These are phyloP conservation scores for Phytophthora foliorum DNA, from an alignment of 352 stramenopile species.

Conservation along the genomic window DNA sequence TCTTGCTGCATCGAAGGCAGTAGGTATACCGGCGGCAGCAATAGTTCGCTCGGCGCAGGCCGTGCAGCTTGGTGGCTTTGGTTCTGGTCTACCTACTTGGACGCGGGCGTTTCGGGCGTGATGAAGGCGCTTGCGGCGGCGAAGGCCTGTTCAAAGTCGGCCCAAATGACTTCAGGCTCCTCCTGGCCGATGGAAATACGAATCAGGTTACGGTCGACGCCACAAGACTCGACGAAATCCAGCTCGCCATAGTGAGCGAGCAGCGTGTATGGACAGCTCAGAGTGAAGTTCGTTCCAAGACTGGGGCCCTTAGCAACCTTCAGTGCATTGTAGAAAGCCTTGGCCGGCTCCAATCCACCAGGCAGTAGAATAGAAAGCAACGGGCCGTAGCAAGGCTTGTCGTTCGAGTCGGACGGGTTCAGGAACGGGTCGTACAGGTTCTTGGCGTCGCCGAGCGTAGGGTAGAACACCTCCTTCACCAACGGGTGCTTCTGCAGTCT, in stretches of 20 bases:
- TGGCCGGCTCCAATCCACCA: conserved; percentile 67
- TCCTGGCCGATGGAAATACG: conserved; percentile 94
- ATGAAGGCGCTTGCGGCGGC: conserved; percentile 29
- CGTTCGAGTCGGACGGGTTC: conserved; percentile 14
- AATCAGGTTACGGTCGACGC: conserved; percentile 92
- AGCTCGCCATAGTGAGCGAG: conserved; percentile 95
- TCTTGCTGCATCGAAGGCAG: conserved; percentile 34
- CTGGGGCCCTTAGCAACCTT: conserved; percentile 88
- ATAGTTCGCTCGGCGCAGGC: conserved; percentile 22
- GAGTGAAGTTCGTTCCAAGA: conserved; percentile 95
- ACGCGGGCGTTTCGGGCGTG: conserved; percentile 10
- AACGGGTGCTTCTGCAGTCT: conserved; percentile 78
- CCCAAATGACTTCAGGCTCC: conserved; percentile 79
- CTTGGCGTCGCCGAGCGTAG: conserved; percentile 59
- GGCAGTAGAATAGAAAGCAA: conserved; percentile 91
- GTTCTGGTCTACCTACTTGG: conserved; percentile 23
- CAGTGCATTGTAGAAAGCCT: conserved; percentile 92
- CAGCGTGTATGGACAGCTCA: conserved; percentile 94
- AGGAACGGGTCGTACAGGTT: conserved; percentile 77
- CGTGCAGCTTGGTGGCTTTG: not conserved
- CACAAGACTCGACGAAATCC: conserved; percentile 91
- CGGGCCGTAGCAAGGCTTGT: conserved; percentile 78
- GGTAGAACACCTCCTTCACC: conserved; percentile 91
- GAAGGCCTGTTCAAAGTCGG: conserved; percentile 50
- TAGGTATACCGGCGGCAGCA: conserved; percentile 27